These are phyloP conservation scores for Magnaporthiopsis poae DNA, from an alignment of 2,329 filamentous ascomycete genomes.

Conservation along the genomic window DNA sequence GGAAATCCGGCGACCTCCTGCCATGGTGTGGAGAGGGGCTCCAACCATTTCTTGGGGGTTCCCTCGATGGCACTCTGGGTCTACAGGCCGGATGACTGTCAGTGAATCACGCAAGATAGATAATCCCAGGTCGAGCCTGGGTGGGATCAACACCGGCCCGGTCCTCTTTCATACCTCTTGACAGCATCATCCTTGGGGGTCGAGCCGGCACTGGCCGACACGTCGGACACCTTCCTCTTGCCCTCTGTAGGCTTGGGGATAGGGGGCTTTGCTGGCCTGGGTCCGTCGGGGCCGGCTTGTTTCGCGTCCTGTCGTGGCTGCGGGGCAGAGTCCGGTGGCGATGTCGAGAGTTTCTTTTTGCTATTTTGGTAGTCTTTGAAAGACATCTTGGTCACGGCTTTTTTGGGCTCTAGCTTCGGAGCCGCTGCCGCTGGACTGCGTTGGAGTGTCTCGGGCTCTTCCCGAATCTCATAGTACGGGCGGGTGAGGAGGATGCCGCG, in stretches of 20 bases:
- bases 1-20: conserved; percentile 5
- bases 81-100: not conserved
- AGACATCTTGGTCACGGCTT: conserved; percentile 38
- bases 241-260: conserved; percentile 10
- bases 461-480: conserved; percentile 47
- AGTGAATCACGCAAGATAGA: not conserved
- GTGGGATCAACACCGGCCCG: conserved; percentile 3
- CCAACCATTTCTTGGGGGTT: conserved; percentile 3
- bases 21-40: conserved; percentile 3
- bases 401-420: conserved; percentile 20
- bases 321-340: conserved; percentile 23
- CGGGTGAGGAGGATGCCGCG: conserved; percentile 48
- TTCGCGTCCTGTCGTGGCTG: conserved; percentile 8
- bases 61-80: not conserved
- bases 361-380: conserved; percentile 51
- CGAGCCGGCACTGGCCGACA: not conserved
- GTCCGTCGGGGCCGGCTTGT: conserved; percentile 13
- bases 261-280: conserved; percentile 13
- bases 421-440: conserved; percentile 11
- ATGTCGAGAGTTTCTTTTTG: conserved; percentile 28
- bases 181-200: not conserved
- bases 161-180: conserved; percentile 9
- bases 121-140: not conserved
- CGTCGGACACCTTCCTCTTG: conserved; percentile 9
- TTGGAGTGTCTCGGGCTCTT: conserved; percentile 28